Percentiles rank a stretch among this genome's conserved stretches.
phyloP scores from a whole-genome alignment of 441 rosid species.

The Pelargonium fulgidum region DNA sequence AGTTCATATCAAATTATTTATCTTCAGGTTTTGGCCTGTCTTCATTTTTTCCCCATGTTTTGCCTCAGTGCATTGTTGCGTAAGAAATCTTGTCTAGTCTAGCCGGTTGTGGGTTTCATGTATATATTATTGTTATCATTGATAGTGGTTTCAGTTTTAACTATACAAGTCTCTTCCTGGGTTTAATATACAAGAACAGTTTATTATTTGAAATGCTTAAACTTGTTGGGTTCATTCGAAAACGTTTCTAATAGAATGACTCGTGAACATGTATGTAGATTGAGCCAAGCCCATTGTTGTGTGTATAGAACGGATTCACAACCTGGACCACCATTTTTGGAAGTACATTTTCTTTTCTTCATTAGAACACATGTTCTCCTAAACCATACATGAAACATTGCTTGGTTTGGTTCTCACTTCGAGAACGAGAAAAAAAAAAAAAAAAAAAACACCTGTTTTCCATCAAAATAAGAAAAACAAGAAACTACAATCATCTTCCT shows the following conservation, averaged over 20 bases:
- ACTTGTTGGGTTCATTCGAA: too few species aligned
- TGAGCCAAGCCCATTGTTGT: too few species aligned
- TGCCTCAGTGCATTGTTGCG: not conserved
- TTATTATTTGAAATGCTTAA: too few species aligned
- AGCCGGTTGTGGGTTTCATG: not conserved
- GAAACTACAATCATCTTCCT: not conserved
- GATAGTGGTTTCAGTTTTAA: too few species aligned
- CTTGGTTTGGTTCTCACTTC: not conserved
- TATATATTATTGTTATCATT: too few species aligned
- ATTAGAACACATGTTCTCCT: not conserved
- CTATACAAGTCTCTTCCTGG: too few species aligned
- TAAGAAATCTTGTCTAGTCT: not conserved
- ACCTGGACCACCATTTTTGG: too few species aligned
- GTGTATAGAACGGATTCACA: too few species aligned
- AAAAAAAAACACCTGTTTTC: not conserved
- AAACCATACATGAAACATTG: not conserved
- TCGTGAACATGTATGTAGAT: too few species aligned
- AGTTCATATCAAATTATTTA: not conserved
- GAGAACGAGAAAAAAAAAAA: not conserved
- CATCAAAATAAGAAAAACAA: slow-evolving; percentile 4
- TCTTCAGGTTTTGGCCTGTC: not conserved
- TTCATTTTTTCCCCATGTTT: not conserved
- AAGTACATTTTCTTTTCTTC: not conserved
- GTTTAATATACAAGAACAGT: too few species aligned
- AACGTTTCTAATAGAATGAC: too few species aligned